These are phyloP conservation scores for Diplocarpon mali DNA, from an alignment of 2,329 filamentous ascomycete species.

Conservation along the genomic window DNA sequence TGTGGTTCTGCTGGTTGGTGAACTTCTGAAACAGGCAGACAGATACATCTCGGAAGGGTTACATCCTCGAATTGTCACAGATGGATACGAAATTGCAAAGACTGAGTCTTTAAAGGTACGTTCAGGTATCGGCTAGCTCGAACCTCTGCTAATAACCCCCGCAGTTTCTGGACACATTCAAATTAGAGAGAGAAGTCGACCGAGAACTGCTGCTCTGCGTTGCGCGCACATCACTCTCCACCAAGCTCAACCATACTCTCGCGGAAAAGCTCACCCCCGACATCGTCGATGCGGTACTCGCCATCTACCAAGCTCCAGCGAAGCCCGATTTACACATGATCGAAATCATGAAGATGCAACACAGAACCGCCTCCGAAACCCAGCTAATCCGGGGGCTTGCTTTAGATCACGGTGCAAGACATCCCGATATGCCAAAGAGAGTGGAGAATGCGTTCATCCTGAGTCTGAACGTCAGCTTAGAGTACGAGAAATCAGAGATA, in stretches of 20 bases:
- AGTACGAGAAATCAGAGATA: slow-evolving; percentile 99
- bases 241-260: slow-evolving; percentile 82
- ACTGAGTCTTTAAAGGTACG: slow-evolving; percentile 73
- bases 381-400: slow-evolving; percentile 89
- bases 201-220: slow-evolving; percentile 89
- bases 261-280: slow-evolving; percentile 86
- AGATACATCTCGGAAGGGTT: slow-evolving; percentile 94
- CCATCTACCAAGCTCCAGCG: slow-evolving; percentile 78
- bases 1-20: slow-evolving; percentile 87
- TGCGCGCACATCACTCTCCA: slow-evolving; percentile 85
- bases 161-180: slow-evolving; percentile 84
- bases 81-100: slow-evolving; percentile 96
- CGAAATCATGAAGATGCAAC: slow-evolving; percentile 99
- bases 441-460: slow-evolving; percentile 93
- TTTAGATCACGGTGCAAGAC: slow-evolving; percentile 87
- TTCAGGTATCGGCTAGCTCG: neutral
- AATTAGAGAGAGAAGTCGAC: slow-evolving; percentile 78
- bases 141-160: slow-evolving; percentile 9
- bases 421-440: slow-evolving; percentile 96
- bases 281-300: slow-evolving; percentile 91
- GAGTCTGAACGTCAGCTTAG: slow-evolving; percentile 89
- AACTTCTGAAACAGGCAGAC: slow-evolving; percentile 95
- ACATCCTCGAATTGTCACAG: slow-evolving; percentile 91
- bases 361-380: slow-evolving; percentile 89
- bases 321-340: slow-evolving; percentile 99